A percentile compares a stretch with the other conserved stretches of the same genome.
phyloP scores from a whole-genome alignment of 352 stramenopile genomes.

The Phytophthora sansomeana region DNA sequence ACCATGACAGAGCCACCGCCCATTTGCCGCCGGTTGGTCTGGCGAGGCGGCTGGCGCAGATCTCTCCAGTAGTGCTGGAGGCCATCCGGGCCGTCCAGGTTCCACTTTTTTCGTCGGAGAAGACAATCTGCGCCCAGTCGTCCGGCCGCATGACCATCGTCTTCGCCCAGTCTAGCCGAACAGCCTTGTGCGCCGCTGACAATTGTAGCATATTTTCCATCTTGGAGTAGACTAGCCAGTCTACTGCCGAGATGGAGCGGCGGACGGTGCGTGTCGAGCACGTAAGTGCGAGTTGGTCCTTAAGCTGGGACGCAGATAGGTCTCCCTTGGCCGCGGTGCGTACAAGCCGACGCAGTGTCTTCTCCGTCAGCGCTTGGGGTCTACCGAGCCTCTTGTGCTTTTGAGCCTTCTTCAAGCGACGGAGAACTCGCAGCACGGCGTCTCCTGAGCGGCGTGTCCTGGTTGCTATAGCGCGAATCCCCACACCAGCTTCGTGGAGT shows the following conservation, averaged over 20 bases:
- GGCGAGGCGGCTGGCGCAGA: not conserved
- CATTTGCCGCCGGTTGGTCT: conserved; percentile 1
- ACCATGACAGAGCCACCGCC: too few relatives aligned
- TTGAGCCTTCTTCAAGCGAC: not conserved
- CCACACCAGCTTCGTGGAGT: not conserved
- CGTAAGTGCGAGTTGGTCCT: not conserved
- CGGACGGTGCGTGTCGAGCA: not conserved
- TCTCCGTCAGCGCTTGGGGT: not conserved
- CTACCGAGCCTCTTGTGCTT: not conserved
- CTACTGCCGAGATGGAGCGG: not conserved
- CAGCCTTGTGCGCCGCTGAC: not conserved
- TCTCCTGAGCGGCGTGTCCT: not conserved
- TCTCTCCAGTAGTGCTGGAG: conserved; percentile 6
- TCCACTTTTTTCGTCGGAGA: conserved; percentile 19
- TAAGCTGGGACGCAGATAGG: not conserved
- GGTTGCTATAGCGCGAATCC: not conserved
- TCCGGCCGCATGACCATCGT: not conserved
- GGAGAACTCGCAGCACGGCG: not conserved
- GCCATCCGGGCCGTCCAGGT: conserved; percentile 2
- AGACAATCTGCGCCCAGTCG: not conserved
- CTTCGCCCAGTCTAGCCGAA: not conserved
- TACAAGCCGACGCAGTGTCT: not conserved
- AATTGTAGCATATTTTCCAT: conserved; percentile 11
- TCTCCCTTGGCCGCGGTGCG: not conserved
- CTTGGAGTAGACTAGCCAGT: conserved; percentile 13